phyloP scores from a whole-genome alignment of 75 land plant genomes.

The Selaginella tamariscina region DNA sequence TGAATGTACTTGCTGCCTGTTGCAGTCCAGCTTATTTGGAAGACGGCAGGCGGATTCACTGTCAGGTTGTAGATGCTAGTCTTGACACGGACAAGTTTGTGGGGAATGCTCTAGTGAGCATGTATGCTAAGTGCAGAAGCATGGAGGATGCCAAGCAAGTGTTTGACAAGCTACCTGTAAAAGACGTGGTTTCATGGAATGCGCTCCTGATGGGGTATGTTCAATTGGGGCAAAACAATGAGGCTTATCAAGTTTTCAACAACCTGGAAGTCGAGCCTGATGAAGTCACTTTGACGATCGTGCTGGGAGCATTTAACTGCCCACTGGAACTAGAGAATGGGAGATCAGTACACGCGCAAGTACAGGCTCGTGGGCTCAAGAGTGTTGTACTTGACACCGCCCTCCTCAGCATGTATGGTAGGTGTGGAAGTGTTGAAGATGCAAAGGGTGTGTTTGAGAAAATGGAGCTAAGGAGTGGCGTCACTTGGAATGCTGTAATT shows the following conservation, averaged over 20 bases:
- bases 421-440: constrained; percentile 6
- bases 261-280: neutral
- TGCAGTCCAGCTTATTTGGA: neutral
- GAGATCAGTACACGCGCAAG: neutral
- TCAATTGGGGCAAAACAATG: neutral
- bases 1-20: constrained; percentile 26
- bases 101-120: constrained; percentile 23
- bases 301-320: neutral
- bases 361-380: neutral
- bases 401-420: neutral
- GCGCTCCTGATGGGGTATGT: neutral
- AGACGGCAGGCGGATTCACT: constrained; percentile 24
- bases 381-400: neutral
- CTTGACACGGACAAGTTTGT: constrained; percentile 25
- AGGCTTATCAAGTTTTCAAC: neutral
- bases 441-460: neutral
- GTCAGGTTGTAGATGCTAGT: constrained; percentile 12
- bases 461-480: neutral
- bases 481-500: constrained; percentile 2
- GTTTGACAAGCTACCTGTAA: neutral
- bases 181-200: constrained; percentile 3
- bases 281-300: neutral
- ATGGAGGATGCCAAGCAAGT: neutral
- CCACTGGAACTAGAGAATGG: neutral
- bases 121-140: constrained; percentile 6